Evolutionary conservation across 441 rosid genomes (phyloP).

Genomic region (Gossypium schwendimanii): DNA sequence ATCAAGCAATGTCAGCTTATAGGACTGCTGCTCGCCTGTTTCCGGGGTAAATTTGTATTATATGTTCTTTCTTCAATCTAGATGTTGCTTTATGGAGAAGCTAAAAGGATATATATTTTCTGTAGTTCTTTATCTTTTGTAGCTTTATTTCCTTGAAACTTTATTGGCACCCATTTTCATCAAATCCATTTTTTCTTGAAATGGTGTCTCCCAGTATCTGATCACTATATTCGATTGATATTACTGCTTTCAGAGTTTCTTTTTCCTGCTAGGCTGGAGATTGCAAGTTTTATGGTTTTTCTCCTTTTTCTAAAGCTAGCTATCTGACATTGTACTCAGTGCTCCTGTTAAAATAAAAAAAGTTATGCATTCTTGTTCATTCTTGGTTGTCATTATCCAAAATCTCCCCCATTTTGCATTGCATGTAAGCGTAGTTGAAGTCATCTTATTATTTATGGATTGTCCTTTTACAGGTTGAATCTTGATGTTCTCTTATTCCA

Average conservation of each 20-base stretch:
- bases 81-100: background rate
- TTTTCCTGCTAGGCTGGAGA: background rate
- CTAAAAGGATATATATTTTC: background rate
- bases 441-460: constrained; percentile 40
- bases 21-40: constrained; percentile 89
- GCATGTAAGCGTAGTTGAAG: constrained; percentile 24
- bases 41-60: constrained; percentile 57
- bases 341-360: background rate
- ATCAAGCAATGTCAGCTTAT: constrained; percentile 94
- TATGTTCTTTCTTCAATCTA: background rate
- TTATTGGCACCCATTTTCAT: background rate
- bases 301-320: background rate
- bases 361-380: background rate
- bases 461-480: constrained; percentile 62
- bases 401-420: background rate
- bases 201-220: background rate
- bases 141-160: constrained; percentile 3
- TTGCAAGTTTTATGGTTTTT: background rate
- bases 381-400: background rate
- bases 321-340: background rate
- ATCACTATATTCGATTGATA: background rate
- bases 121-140: background rate
- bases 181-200: background rate
- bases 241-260: background rate
- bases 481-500: constrained; percentile 76